Evolutionary conservation across 2,329 filamentous ascomycete genomes (phyloP), one percentile per base, ranked within the genome.

Genomic region (Colletotrichum theobromicola): DNA sequence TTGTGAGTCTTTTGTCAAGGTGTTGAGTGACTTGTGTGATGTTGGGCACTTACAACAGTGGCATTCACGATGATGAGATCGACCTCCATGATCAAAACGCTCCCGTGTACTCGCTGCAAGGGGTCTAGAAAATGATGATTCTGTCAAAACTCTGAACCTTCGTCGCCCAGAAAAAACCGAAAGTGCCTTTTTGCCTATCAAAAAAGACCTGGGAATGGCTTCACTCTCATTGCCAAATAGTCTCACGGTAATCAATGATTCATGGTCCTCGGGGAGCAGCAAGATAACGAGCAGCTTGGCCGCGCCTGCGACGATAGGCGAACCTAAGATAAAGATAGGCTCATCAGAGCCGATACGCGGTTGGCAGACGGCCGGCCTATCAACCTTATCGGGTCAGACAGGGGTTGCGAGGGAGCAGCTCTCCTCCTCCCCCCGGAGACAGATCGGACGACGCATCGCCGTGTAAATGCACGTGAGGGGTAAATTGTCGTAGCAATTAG

Each of bases 21-120:
- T 18, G 8, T 34, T n/a, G 18, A 55, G 28, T 32, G 10, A 8
- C 7, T 46, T 18, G 42, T 7, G 3, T 60, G 26, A 60, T n/a
- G 7, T 13, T 10, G 46, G 30, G 7, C 34, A 71, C 71, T 65
- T 28, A 74, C 67, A 18, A 74, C 71, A n/a, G 71, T 74, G 7
- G 71, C 71, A 37, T 74, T 74, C 24, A 55, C 60, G 4, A 74
- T 53, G 53, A 71, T 71, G 8, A 74, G 67, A 24, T 71, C 71
- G 5, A 74, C 67, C 53, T 70, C 60, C 71, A 73, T 73, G 4
- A 6, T n/a, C n/a, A 10, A 28, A 60, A 7, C 53, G 53, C 16
- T 34, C 32, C 32, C 13, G 32, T 5, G 32, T 34, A n/a, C 10
- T 46, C 42, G 21, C 42, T 50, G 10, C n/a, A 50, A 50, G 42